These are phyloP conservation scores for Butyriboletus loyo DNA, from an alignment of 768 basidiomycete genomes.

Conservation along the genomic window DNA sequence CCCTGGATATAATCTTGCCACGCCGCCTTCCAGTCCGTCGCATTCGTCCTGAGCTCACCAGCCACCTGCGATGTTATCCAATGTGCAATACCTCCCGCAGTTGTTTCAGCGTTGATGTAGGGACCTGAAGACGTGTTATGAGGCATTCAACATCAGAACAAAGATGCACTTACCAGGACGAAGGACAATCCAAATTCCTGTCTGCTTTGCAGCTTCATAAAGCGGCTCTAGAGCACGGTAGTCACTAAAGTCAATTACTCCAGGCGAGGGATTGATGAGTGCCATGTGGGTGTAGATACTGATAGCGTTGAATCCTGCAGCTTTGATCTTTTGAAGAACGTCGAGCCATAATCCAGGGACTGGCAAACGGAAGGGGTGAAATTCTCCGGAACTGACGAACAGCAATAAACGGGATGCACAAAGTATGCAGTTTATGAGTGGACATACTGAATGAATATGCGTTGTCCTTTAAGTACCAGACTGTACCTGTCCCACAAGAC, in stretches of 20 bases:
- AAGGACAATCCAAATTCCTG: constrained; percentile 76
- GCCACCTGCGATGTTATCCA: constrained; percentile 71
- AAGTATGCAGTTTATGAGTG: background rate
- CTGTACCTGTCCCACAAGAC: constrained; percentile 69
- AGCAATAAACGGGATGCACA: background rate
- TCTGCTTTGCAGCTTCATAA: constrained; percentile 68
- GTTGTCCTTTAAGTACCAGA: constrained; percentile 63
- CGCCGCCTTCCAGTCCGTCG: constrained; percentile 62
- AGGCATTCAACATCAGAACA: background rate
- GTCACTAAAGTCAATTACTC: constrained; percentile 67
- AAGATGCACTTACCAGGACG: constrained; percentile 59
- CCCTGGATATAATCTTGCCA: constrained; percentile 73
- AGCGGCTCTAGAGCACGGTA: constrained; percentile 68
- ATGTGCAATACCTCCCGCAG: constrained; percentile 67
- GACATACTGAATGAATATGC: constrained; percentile 69
- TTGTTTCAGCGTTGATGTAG: constrained; percentile 78
- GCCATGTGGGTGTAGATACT: constrained; percentile 84
- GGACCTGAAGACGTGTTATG: constrained; percentile 21
- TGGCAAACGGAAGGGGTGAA: constrained; percentile 79
- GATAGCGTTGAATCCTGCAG: constrained; percentile 74
- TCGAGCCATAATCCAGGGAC: constrained; percentile 80
- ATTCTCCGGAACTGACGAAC: constrained; percentile 68
- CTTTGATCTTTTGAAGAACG: constrained; percentile 77
- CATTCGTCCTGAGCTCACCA: constrained; percentile 65
- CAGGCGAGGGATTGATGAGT: constrained; percentile 69